These are phyloP conservation scores for Capsella bursapastoris DNA, from an alignment of 345 rosid species.

Conservation along the genomic window DNA sequence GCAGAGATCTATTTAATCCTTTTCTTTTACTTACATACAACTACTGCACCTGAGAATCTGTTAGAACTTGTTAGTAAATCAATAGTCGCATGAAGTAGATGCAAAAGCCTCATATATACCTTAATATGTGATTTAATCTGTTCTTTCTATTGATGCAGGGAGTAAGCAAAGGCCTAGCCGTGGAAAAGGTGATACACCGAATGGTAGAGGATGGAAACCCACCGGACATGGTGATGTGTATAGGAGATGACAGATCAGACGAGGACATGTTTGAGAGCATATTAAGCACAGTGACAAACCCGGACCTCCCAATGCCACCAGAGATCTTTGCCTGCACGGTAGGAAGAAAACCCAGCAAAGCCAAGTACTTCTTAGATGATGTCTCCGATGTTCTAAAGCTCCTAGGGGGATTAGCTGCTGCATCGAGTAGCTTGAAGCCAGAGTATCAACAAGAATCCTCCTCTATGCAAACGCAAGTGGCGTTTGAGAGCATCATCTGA, in stretches of 20 bases:
- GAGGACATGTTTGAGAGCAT: conserved; percentile 95
- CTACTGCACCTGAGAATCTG: background rate
- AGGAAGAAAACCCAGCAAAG: conserved; percentile 90
- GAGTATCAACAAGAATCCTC: conserved; percentile 35
- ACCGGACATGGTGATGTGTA: conserved; percentile 85
- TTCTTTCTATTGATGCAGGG: conserved; percentile 56
- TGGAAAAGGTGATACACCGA: conserved; percentile 61
- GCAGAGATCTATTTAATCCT: background rate
- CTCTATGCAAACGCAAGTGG: conserved; percentile 41
- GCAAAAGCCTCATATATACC: background rate
- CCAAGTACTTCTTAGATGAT: conserved; percentile 80
- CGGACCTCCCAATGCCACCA: conserved; percentile 60
- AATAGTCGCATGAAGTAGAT: background rate
- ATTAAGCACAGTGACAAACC: conserved; percentile 53
- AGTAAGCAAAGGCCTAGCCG: conserved; percentile 80
- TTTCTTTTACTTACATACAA: background rate
- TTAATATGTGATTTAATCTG: background rate
- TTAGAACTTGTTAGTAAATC: background rate
- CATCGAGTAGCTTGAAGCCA: conserved; percentile 57
- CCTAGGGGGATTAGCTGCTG: conserved; percentile 68
- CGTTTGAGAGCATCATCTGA: conserved; percentile 70
- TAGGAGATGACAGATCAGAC: conserved; percentile 91
- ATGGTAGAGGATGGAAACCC: conserved; percentile 59
- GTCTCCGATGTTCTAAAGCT: conserved; percentile 64
- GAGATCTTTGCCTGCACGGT: conserved; percentile 91